Evolutionary conservation across 495 filamentous ascomycete species (phyloP).

Genomic region (Hypoxylon subgilvum): DNA sequence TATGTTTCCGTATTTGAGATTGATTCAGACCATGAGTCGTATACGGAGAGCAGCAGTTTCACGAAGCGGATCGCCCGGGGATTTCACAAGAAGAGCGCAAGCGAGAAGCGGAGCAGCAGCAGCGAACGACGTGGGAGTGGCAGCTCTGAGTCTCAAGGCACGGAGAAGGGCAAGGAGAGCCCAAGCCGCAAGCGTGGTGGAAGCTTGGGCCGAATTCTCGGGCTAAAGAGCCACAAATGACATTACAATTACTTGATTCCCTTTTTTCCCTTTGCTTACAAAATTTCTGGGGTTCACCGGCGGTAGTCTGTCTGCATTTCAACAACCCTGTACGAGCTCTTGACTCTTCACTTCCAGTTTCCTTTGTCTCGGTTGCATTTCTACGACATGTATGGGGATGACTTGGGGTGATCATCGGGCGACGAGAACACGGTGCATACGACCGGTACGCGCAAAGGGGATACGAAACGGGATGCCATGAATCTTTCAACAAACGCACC

Average conservation of each 20-base stretch:
- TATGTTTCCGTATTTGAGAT: constrained; percentile 41
- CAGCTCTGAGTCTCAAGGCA: constrained; percentile 8
- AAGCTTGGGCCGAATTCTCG: constrained; percentile 39
- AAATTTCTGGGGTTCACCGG: not conserved
- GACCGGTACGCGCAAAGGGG: constrained; percentile 11
- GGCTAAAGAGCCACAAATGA: constrained; percentile 16
- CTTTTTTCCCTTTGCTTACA: not conserved
- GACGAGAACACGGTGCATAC: constrained; percentile 25
- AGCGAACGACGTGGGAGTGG: constrained; percentile 15
- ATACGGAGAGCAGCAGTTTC: constrained; percentile 29
- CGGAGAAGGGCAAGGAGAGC: constrained; percentile 7
- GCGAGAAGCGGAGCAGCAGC: constrained; percentile 28
- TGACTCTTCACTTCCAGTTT: constrained; percentile 20
- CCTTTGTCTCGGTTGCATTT: constrained; percentile 9
- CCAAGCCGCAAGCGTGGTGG: constrained; percentile 38
- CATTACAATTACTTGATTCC: constrained; percentile 6
- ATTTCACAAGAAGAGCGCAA: constrained; percentile 41
- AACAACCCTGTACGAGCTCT: not conserved
- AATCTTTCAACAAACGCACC: constrained; percentile 10
- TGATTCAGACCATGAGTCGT: constrained; percentile 39
- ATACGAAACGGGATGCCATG: constrained; percentile 14
- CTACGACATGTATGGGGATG: constrained; percentile 2
- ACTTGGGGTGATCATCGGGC: constrained; percentile 8
- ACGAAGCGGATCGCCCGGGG: constrained; percentile 40
- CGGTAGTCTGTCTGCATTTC: constrained; percentile 2